Evolutionary conservation across 495 filamentous ascomycete genomes (phyloP).

Genomic region (Tuber calosporum): DNA sequence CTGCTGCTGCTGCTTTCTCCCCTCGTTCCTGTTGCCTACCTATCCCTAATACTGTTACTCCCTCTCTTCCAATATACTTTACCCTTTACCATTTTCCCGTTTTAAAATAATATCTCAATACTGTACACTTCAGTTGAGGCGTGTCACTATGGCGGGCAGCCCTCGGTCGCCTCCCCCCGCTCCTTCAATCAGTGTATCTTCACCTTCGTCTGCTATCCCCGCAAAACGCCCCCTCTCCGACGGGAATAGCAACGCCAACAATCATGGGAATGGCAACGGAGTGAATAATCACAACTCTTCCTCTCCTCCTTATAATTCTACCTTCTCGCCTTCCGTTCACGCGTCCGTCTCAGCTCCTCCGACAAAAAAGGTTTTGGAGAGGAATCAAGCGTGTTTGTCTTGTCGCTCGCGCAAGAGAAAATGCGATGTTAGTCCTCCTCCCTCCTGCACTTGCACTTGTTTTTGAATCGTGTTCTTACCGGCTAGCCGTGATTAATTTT

Average conservation of each 20-base stretch:
- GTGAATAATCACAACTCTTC: slow-evolving; percentile 19
- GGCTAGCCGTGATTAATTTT: neutral
- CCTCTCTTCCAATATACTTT: slow-evolving; percentile 1
- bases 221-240: slow-evolving; percentile 29
- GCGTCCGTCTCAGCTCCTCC: slow-evolving; percentile 25
- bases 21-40: neutral
- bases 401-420: slow-evolving; percentile 40
- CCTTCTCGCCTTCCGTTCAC: slow-evolving; percentile 2
- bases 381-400: slow-evolving; percentile 38
- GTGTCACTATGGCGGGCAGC: slow-evolving; percentile 25
- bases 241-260: slow-evolving; percentile 17
- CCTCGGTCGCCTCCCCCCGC: slow-evolving; percentile 21
- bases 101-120: neutral
- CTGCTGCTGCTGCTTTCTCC: neutral
- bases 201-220: slow-evolving; percentile 26
- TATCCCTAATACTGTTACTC: neutral
- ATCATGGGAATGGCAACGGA: neutral
- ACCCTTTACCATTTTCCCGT: neutral
- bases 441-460: neutral
- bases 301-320: slow-evolving; percentile 19
- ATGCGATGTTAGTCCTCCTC: slow-evolving; percentile 35
- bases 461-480: neutral
- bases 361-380: slow-evolving; percentile 40
- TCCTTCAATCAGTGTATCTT: slow-evolving; percentile 24
- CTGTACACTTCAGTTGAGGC: neutral